Evolutionary conservation across 495 filamentous ascomycete species (phyloP), one percentile per base, ranked within the genome.

Genomic region (Talaromyces liani): DNA sequence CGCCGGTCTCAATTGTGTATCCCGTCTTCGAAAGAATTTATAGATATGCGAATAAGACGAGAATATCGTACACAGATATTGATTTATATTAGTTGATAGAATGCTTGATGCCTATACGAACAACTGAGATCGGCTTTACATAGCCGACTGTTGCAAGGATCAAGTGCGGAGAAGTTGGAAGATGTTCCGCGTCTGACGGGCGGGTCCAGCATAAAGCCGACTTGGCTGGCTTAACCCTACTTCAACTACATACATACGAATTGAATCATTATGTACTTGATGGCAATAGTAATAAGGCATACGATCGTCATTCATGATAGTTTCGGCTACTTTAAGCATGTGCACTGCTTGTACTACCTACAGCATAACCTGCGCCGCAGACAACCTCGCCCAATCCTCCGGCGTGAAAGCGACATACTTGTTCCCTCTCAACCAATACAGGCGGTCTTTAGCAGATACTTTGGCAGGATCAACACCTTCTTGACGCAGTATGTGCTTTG

Each of bases 401-500:
- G 74, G 68, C 20, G 72, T 73, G 69, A 97, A 96, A 34, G 70
- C 80, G 12, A 84, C 84, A 74, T 96, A 97, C 14, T 76, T 79
- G 20, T 81, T 82, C 0, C 77, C 80, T 71, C 77, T 79, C 45
- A 89, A 72, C 88, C 88, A 91, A 72, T 82, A 96, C 39, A 96
- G n/a, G 60, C 78, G 76, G 63, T 93, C 90, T 8, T 69, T 68
- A 61, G 71, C 58, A 1, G 79, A 80, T 0, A 86, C 80, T 49
- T 82, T 82, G 4, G 66, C 69, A 0, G 87, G 87, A 67, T 93
- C 83, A 2, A 94, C 91, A 0, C 92, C 93, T 64, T 93, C 80
- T 1, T 72, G 74, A n/a, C 90, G 77, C 63, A 97, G 71, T 0
- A 76, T 71, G 66, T 87, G 82, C 72, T 84, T 97, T 71, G 92